Base-by-base conservation (phyloP, 352 stramenopile species). In the Pythium dissotocum region DNA sequence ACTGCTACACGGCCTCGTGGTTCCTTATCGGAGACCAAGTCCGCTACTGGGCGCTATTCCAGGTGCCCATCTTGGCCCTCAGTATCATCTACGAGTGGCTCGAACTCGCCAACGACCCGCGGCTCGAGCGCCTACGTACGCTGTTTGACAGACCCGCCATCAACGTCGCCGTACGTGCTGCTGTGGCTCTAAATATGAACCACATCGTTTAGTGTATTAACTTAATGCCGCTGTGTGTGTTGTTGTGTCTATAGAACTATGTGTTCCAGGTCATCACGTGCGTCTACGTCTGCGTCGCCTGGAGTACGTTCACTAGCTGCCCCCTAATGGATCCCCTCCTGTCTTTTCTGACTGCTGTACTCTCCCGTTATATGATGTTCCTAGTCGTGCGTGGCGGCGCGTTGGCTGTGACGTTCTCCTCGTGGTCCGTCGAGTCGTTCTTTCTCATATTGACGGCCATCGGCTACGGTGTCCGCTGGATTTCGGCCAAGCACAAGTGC, bases 21-120 rank as follows among this genome's bases (percentile, higher is more conserved):
- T 85, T 82, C 67, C 80, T 95, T 61, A 77, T 94, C 18, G 90
- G 85, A 77, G 79, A 88, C 72, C 88, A 95, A 67, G 65, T 94
- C 21, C 86, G 83, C 58, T 89, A 85, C 58, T 95, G 83, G 82
- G 69, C 90, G 67, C 82, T 94, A 28, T 77, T 93, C 40, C 88
- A 95, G 67, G 58, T 84, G 53, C 84, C 88, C 16, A 75, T 94
- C 13, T 55, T 91, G 32, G 82, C 72, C 18, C 40, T 92, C 60
- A 90, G 85, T 12, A 77, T 94, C 61, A 75, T 90, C 61, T 94
- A 88, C 67, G 84, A 93, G 67, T 95, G 85, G 85, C 85, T 95
- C 67, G 84, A 95, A 63, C 55, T 91, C 51, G 66, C 82, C 18
- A 87, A 78, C 51, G 74, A 83, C 55, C 69, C 73, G 44, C 87